Evolutionary conservation across 257 asterid species (phyloP).

Genomic region (Przewalskia tangutica): DNA sequence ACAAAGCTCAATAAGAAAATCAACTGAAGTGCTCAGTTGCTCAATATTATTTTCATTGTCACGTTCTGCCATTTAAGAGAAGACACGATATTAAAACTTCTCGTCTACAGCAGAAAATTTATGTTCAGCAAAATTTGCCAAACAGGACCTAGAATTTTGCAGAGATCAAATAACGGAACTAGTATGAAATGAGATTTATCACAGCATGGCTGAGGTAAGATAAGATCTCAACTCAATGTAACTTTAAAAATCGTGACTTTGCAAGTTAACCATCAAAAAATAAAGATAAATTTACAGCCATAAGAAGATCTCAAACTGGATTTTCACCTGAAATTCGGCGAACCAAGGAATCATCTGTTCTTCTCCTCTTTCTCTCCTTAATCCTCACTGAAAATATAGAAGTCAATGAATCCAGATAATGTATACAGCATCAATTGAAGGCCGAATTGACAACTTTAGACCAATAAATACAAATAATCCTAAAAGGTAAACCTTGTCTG

Average conservation of each 20-base stretch:
- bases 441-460: background rate
- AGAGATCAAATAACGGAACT: background rate
- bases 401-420: background rate
- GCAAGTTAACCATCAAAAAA: background rate
- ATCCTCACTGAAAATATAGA: slow-evolving; percentile 43
- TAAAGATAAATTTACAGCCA: background rate
- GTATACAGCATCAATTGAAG: background rate
- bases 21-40: slow-evolving; percentile 67
- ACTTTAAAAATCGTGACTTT: background rate
- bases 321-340: slow-evolving; percentile 39
- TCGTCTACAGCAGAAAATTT: background rate
- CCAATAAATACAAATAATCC: background rate
- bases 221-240: slow-evolving; percentile 2
- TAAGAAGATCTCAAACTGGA: background rate
- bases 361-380: slow-evolving; percentile 50
- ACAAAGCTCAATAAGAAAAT: slow-evolving; percentile 90
- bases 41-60: slow-evolving; percentile 42
- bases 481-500: slow-evolving; percentile 57
- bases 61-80: slow-evolving; percentile 28
- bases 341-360: slow-evolving; percentile 25
- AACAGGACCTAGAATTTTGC: background rate
- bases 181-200: background rate
- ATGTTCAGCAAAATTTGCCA: background rate
- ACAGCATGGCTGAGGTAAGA: background rate
- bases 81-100: background rate